These are phyloP conservation scores for Arabis hirsuta DNA, from an alignment of 345 rosid species.

Conservation along the genomic window DNA sequence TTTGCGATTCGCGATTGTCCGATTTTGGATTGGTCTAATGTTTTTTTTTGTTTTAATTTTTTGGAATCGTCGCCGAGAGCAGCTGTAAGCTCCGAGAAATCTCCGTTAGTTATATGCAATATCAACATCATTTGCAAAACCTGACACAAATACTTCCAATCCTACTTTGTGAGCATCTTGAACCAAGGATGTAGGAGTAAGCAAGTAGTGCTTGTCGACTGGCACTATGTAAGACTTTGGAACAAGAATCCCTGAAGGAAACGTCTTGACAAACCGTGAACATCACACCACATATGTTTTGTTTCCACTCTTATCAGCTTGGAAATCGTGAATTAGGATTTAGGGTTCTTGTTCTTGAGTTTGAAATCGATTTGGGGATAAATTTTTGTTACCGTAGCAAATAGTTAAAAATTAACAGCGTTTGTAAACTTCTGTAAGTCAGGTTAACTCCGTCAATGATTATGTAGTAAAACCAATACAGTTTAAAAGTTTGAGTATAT, in stretches of 20 bases:
- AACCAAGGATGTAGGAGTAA: constrained; percentile 58
- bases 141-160: constrained; percentile 74
- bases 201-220: constrained; percentile 56
- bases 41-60: not conserved
- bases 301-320: too few relatives aligned
- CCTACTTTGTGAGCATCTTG: constrained; percentile 84
- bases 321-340: too few relatives aligned
- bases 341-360: too few relatives aligned
- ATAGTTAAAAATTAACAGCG: too few relatives aligned
- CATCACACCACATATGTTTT: too few relatives aligned
- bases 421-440: too few relatives aligned
- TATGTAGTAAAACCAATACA: too few relatives aligned
- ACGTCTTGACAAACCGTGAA: constrained; percentile 80
- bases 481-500: too few relatives aligned
- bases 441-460: too few relatives aligned
- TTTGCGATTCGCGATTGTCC: constrained; percentile 8
- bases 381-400: too few relatives aligned
- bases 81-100: constrained; percentile 45
- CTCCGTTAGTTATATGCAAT: constrained; percentile 67
- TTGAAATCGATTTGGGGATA: too few relatives aligned
- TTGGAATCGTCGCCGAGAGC: constrained; percentile 70
- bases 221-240: constrained; percentile 83
- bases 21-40: not conserved
- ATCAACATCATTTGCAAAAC: constrained; percentile 70
- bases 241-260: constrained; percentile 89